Evolutionary conservation across 2,329 filamentous ascomycete species (phyloP).

Genomic region (Paramyrothecium sp.): DNA sequence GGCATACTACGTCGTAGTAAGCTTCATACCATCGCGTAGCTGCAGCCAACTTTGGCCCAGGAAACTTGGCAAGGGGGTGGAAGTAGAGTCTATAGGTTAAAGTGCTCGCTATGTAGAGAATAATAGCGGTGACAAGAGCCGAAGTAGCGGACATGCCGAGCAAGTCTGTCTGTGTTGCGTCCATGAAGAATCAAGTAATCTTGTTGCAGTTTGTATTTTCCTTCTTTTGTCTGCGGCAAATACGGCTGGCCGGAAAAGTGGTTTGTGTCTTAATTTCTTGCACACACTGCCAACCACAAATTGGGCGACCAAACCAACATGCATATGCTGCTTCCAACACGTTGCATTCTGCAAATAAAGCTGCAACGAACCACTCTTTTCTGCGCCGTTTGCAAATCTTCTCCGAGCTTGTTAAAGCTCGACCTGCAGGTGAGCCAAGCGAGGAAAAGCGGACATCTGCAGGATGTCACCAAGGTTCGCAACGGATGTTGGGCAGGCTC

Average conservation of each 20-base stretch:
- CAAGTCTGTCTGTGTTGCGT: not conserved
- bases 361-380: not conserved
- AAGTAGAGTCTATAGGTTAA: slow-evolving; percentile 13
- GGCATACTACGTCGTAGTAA: slow-evolving; percentile 24
- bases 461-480: not conserved
- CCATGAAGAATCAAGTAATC: not conserved
- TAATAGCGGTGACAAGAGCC: not conserved
- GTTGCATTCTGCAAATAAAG: not conserved
- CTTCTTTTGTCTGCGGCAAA: not conserved
- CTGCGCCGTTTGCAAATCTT: not conserved
- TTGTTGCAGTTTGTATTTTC: not conserved
- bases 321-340: not conserved
- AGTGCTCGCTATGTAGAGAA: not conserved
- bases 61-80: slow-evolving; percentile 20
- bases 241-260: not conserved
- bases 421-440: not conserved
- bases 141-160: not conserved
- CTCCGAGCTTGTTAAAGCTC: not conserved
- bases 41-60: slow-evolving; percentile 26
- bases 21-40: slow-evolving; percentile 25
- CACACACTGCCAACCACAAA: not conserved
- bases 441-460: not conserved
- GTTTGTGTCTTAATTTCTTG: not conserved
- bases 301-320: not conserved
- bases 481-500: not conserved